Conservation (phyloP, 2,329 filamentous ascomycete species). For the Hypoxylon sp. region DNA sequence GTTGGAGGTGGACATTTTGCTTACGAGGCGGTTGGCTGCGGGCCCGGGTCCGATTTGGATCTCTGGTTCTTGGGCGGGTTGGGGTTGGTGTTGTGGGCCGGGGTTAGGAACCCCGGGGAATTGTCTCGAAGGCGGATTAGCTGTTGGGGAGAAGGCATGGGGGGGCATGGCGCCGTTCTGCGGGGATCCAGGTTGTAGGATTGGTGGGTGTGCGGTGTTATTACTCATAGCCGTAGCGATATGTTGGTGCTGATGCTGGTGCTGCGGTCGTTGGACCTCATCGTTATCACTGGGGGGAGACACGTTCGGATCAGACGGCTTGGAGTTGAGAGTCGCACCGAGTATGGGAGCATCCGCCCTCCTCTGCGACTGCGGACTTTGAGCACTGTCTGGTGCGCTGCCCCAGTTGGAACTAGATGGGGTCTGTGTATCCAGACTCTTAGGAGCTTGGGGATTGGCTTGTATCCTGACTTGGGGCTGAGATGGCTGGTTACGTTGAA, state of each 20-base stretch:
- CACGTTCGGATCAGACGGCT: conserved; percentile 32
- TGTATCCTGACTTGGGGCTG: conserved; percentile 23
- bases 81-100: background rate
- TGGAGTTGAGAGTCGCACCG: conserved; percentile 15
- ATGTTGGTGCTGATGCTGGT: conserved; percentile 47
- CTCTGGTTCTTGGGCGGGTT: conserved; percentile 13
- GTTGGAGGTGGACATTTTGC: conserved; percentile 39
- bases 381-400: conserved; percentile 40
- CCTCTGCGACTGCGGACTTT: conserved; percentile 26
- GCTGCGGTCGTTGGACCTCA: conserved; percentile 32
- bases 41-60: background rate
- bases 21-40: conserved; percentile 41
- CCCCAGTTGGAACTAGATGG: conserved; percentile 45
- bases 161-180: conserved; percentile 14
- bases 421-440: conserved; percentile 22
- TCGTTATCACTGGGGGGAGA: conserved; percentile 37
- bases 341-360: conserved; percentile 25
- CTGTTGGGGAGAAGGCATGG: conserved; percentile 21
- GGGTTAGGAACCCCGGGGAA: conserved; percentile 1
- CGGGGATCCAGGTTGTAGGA: conserved; percentile 28
- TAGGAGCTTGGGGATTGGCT: conserved; percentile 22
- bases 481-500: conserved; percentile 9
- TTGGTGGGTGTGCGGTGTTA: conserved; percentile 15
- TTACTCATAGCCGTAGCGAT: conserved; percentile 44
- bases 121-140: background rate